Conservation (phyloP, 371 early-diverging fungal genomes). For the Zancudomyces culisetae region DNA sequence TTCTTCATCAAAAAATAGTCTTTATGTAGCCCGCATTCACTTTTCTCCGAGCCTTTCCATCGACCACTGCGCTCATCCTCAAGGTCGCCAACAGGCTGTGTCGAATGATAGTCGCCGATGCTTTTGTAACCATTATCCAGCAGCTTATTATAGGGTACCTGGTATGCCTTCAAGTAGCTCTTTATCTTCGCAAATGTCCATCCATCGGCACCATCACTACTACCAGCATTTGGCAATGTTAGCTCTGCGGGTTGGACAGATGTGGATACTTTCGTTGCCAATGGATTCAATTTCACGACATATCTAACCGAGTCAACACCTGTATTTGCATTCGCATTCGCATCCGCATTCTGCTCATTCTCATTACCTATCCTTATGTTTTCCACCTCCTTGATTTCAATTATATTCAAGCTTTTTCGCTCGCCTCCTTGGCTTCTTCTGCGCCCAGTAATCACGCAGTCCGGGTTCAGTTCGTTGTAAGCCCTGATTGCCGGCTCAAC, state of each 20-base stretch:
- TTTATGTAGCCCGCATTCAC: conserved; percentile 86
- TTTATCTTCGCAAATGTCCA: conserved; percentile 81
- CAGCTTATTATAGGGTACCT: conserved; percentile 76
- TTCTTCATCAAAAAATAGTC: conserved; percentile 77
- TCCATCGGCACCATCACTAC: conserved; percentile 51
- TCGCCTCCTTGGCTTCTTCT: conserved; percentile 76
- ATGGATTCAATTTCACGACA: conserved; percentile 2
- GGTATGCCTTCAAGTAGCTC: conserved; percentile 62
- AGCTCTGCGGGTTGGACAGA: too few species aligned
- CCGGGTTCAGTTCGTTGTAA: conserved; percentile 48
- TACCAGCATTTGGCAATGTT: conserved; percentile 78
- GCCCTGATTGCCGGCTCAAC: conserved; percentile 83
- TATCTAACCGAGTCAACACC: neutral
- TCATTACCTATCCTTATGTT: too few species aligned
- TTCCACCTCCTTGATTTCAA: conserved; percentile 47
- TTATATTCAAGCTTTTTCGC: conserved; percentile 47
- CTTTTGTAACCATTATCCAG: conserved; percentile 78
- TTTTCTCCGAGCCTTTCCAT: conserved; percentile 73
- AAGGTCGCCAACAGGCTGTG: conserved; percentile 39
- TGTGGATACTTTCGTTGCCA: too few species aligned
- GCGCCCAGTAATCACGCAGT: conserved; percentile 74
- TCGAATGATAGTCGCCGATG: conserved; percentile 87
- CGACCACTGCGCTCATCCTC: conserved; percentile 77
- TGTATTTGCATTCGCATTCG: too few species aligned
- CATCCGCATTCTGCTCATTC: too few species aligned